These are phyloP conservation scores for Cyberlindnera americana DNA, from an alignment of 805 yeast species.

Conservation along the genomic window DNA sequence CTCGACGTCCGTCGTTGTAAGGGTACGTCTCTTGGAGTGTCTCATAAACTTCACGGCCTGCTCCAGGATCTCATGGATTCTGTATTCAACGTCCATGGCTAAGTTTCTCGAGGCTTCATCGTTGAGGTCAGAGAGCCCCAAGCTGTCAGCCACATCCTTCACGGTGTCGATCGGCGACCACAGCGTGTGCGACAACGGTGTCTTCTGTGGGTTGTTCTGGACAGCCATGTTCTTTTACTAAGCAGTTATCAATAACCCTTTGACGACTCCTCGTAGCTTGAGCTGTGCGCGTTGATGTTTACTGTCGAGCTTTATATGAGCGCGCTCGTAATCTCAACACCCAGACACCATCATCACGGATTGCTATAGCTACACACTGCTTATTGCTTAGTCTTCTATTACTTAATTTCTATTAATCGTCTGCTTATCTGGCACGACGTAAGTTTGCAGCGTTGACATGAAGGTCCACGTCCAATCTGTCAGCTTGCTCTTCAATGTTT, in stretches of 20 bases:
- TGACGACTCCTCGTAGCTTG: too few relatives aligned
- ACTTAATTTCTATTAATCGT: too few relatives aligned
- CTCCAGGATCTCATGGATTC: constrained; percentile 92
- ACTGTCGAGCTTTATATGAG: not conserved
- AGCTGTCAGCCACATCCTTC: constrained; percentile 88
- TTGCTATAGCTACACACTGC: not conserved
- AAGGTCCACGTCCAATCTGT: constrained; percentile 76
- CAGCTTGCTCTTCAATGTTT: constrained; percentile 79
- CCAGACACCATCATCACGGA: not conserved
- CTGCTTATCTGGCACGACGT: constrained; percentile 40
- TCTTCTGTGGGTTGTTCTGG: constrained; percentile 14
- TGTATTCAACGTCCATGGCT: constrained; percentile 99
- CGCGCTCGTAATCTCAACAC: not conserved
- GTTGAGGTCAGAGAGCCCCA: constrained; percentile 73
- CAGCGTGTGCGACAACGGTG: constrained; percentile 78
- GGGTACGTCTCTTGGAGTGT: constrained; percentile 79
- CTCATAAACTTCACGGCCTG: constrained; percentile 96
- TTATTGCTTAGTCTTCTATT: too few relatives aligned
- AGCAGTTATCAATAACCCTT: not conserved
- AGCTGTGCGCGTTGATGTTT: too few relatives aligned
- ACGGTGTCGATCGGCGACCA: constrained; percentile 99
- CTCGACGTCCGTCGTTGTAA: constrained; percentile 78
- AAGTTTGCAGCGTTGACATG: constrained; percentile 72
- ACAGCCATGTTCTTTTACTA: constrained; percentile 6
- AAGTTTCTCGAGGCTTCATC: constrained; percentile 92